Percentiles rank a stretch among this genome's conserved stretches.
phyloP scores from a whole-genome alignment of 371 early-diverging fungal species.

The Rhizopus arrhizus region DNA sequence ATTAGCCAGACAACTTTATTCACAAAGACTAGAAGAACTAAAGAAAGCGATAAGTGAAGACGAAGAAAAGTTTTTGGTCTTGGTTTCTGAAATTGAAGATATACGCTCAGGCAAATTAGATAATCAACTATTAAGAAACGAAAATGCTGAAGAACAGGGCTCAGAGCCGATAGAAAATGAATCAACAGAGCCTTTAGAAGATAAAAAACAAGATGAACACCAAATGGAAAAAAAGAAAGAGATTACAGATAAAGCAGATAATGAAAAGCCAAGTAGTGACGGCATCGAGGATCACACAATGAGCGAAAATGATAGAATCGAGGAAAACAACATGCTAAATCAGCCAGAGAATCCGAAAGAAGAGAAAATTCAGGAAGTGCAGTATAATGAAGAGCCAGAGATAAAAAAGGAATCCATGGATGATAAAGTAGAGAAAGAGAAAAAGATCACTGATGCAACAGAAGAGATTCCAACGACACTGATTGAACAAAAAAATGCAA shows the following conservation, averaged over 20 bases:
- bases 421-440: not conserved
- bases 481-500: too few relatives aligned
- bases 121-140: constrained; percentile 34
- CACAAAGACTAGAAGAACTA: constrained; percentile 58
- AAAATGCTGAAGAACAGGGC: not conserved
- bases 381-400: not conserved
- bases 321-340: too few relatives aligned
- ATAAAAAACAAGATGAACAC: constrained; percentile 3
- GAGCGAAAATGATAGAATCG: too few relatives aligned
- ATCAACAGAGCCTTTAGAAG: not conserved
- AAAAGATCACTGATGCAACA: not conserved
- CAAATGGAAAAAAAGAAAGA: not conserved
- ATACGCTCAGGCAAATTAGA: constrained; percentile 67
- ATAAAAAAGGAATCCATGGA: not conserved
- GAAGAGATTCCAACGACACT: not conserved
- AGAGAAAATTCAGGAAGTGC: not conserved
- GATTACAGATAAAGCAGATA: not conserved
- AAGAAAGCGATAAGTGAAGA: constrained; percentile 55
- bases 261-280: not conserved
- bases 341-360: too few relatives aligned
- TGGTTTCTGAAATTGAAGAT: constrained; percentile 61
- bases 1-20: constrained; percentile 57
- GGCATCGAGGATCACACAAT: too few relatives aligned
- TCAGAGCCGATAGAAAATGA: not conserved
- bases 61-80: constrained; percentile 51